Evolutionary conservation across 2,329 filamentous ascomycete genomes (phyloP), one percentile per base, ranked within the genome.

Genomic region (Verticillium nonalfalfae): DNA sequence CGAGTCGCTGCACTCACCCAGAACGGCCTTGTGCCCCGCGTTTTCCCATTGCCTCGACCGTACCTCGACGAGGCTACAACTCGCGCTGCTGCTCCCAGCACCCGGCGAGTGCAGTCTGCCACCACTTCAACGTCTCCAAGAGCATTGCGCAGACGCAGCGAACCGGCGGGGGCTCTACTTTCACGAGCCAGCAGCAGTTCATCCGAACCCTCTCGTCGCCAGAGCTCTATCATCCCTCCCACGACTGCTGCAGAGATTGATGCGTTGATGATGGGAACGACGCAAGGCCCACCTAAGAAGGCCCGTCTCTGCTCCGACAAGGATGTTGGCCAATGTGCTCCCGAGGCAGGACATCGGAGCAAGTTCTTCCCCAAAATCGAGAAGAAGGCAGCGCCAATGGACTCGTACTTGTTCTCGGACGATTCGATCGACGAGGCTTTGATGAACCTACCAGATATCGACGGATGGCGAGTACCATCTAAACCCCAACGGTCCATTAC

Each of bases 21-120:
- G 31, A 79, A 79, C 61, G 82, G 79, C 3, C 69, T 80, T 38
- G 79, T 79, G 5, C 81, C 84, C 2, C 78, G 84, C 1, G 82
- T 87, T 0, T 86, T 85, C 62, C 84, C 84, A 2, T 74, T 87
- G 7, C 84, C 84, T 0, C 75, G 84, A 50, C 84, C 84, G 1
- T 87, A 87, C 64, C 66, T 86, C 31, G 77, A 81, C 3, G 74
- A 72, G 4, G 13, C 18, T 21, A 31, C 45, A 10, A 9, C 58
- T 10, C 61, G 58, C 15, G 56, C 63, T 11, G 21, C 60, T 54
- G 18, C 60, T 60, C 66, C 70, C 35, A 58, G 63, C 60, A 72
- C 60, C 54, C 68, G 63, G 52, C 59, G 61, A 33, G 62, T 62
- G 21, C 36, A 66, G 21, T 63, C 59, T 36, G 34, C 58, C 64